A percentile compares a stretch with the other conserved stretches of the same genome.
Conservation (phyloP, 2,329 filamentous ascomycete genomes). For the Arthrinium puccinioides region DNA sequence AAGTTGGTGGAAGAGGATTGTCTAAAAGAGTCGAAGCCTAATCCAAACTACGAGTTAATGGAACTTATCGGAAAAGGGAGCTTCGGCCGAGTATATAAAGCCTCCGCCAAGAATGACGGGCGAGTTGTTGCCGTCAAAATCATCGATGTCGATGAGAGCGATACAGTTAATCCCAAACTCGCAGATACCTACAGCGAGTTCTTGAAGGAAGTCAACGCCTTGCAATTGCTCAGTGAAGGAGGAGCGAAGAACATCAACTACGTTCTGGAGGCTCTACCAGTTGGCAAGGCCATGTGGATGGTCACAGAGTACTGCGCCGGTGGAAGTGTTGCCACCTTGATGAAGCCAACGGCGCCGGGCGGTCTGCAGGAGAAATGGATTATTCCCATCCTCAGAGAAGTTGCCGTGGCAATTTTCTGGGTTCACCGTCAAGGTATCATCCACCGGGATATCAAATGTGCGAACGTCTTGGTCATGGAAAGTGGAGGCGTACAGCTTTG, state of each 20-base stretch:
- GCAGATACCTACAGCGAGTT: constrained; percentile 64
- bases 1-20: constrained; percentile 55
- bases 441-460: constrained; percentile 66
- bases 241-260: constrained; percentile 75
- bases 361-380: constrained; percentile 67
- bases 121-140: constrained; percentile 71
- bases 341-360: constrained; percentile 59
- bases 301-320: constrained; percentile 81
- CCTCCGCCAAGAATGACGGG: constrained; percentile 34
- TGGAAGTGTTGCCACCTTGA: constrained; percentile 69
- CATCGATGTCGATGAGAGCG: constrained; percentile 74
- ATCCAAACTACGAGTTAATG: constrained; percentile 59
- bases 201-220: constrained; percentile 59
- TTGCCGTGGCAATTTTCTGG: constrained; percentile 59
- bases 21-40: constrained; percentile 48
- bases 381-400: constrained; percentile 59
- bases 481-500: constrained; percentile 72
- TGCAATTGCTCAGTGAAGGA: constrained; percentile 66
- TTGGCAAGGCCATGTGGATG: constrained; percentile 80
- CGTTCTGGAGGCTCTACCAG: constrained; percentile 70
- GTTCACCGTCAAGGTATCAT: constrained; percentile 63
- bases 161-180: constrained; percentile 57
- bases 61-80: constrained; percentile 71
- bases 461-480: constrained; percentile 75
- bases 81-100: constrained; percentile 70